Evolutionary conservation across 257 asterid species (phyloP).

Genomic region (Nicotiana paniculata): DNA sequence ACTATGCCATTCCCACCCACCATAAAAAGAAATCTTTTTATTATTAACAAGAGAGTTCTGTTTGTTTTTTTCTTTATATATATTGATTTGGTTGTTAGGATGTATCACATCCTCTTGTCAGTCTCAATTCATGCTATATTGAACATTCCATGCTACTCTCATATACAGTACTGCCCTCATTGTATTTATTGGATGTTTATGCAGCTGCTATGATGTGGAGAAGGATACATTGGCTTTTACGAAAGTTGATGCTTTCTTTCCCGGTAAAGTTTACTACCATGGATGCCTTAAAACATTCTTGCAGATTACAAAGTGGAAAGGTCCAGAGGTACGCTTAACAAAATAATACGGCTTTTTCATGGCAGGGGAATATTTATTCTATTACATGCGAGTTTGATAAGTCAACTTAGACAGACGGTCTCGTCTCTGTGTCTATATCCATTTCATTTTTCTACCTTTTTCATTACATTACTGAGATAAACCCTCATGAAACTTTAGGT

Average conservation of each 20-base stretch:
- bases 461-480: not conserved
- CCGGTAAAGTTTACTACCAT: constrained; percentile 74
- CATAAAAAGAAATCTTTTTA: not conserved
- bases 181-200: constrained; percentile 10
- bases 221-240: constrained; percentile 80
- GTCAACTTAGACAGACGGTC: not conserved
- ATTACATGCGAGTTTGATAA: not conserved
- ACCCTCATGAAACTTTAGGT: constrained; percentile 37
- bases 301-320: constrained; percentile 95
- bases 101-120: not conserved
- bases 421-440: not conserved
- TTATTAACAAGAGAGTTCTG: not conserved
- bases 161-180: not conserved
- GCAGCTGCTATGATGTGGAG: constrained; percentile 84
- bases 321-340: constrained; percentile 66
- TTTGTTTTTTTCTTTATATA: not conserved
- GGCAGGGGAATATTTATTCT: not conserved
- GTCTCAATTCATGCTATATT: not conserved
- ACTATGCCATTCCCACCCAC: not conserved
- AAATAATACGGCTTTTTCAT: not conserved
- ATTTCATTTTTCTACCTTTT: not conserved
- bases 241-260: constrained; percentile 82
- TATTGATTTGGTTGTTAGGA: not conserved
- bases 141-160: not conserved
- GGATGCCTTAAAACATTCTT: constrained; percentile 92